phyloP scores from a whole-genome alignment of 2,329 filamentous ascomycete genomes.

The Fusarium xylarioides region DNA sequence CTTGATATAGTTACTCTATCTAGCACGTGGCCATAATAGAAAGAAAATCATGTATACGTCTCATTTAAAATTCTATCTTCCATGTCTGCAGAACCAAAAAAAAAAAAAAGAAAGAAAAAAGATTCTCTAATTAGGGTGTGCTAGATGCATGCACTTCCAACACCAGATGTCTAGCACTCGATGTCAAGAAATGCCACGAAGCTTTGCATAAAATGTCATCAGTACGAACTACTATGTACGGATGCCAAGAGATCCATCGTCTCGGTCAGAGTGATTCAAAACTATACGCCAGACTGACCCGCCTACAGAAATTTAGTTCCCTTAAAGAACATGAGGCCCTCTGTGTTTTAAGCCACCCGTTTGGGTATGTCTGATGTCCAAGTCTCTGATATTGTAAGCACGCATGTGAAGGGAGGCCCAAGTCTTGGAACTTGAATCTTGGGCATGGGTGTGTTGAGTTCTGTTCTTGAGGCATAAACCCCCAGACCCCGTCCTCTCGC shows the following conservation, averaged over 20 bases:
- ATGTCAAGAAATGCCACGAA: constrained; percentile 43
- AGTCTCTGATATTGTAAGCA: constrained; percentile 17
- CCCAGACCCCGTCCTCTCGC: constrained; percentile 17
- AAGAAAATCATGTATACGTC: background rate
- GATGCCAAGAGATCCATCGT: constrained; percentile 28
- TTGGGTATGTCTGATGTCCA: constrained; percentile 19
- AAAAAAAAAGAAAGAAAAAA: background rate
- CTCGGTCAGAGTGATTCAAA: constrained; percentile 8
- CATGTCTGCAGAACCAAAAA: background rate
- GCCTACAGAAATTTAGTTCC: constrained; percentile 1
- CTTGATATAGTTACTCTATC: background rate
- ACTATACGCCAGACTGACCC: constrained; percentile 12
- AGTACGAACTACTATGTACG: constrained; percentile 17
- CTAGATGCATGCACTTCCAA: constrained; percentile 25
- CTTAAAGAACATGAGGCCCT: constrained; percentile 27
- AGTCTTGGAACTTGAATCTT: constrained; percentile 12
- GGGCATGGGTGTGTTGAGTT: constrained; percentile 19
- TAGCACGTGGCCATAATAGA: constrained; percentile 4
- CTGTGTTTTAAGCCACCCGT: constrained; percentile 27
- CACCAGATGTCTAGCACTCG: background rate
- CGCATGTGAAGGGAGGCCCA: constrained; percentile 16
- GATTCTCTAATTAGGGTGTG: background rate
- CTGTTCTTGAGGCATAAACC: constrained; percentile 24
- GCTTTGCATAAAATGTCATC: constrained; percentile 42
- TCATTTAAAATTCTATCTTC: background rate